Percentiles rank a stretch among this genome's conserved stretches.
phyloP scores from a whole-genome alignment of 805 yeast genomes.

The Barnettozyma salicaria region DNA sequence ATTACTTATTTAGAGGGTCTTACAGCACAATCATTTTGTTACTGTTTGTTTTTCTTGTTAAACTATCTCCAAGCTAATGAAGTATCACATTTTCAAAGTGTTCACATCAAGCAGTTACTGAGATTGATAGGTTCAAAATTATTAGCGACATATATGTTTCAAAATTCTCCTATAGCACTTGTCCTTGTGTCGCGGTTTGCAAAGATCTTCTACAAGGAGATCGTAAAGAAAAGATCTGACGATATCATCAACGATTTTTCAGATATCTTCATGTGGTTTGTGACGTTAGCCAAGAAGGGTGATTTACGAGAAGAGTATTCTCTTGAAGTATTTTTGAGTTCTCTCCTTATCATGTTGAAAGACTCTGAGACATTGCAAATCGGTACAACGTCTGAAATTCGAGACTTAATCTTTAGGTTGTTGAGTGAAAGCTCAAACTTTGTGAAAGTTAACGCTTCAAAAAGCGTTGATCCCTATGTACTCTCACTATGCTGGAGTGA shows the following conservation, averaged over 20 bases:
- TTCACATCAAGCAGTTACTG: slow-evolving; percentile 9
- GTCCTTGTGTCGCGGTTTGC: slow-evolving; percentile 31
- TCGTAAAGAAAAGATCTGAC: slow-evolving; percentile 24
- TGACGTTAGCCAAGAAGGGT: slow-evolving; percentile 34
- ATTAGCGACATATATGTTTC: slow-evolving; percentile 27
- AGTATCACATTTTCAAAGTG: slow-evolving; percentile 4
- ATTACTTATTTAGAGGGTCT: slow-evolving; percentile 12
- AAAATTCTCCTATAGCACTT: slow-evolving; percentile 37
- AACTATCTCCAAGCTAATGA: slow-evolving; percentile 5
- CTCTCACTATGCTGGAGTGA: background rate
- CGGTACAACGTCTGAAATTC: background rate
- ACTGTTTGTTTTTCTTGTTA: slow-evolving; percentile 13
- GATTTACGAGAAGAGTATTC: slow-evolving; percentile 37
- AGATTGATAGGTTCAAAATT: slow-evolving; percentile 18
- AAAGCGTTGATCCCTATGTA: background rate
- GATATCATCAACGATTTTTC: slow-evolving; percentile 35
- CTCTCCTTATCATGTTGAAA: slow-evolving; percentile 30
- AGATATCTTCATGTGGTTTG: slow-evolving; percentile 44
- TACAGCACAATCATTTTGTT: slow-evolving; percentile 8
- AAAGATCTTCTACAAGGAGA: slow-evolving; percentile 20
- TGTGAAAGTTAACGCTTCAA: slow-evolving; percentile 6
- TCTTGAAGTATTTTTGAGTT: slow-evolving; percentile 26
- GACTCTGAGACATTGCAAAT: slow-evolving; percentile 19
- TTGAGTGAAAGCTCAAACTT: slow-evolving; percentile 13
- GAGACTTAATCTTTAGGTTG: background rate